phyloP scores from a whole-genome alignment of 2,329 filamentous ascomycete genomes.

The Penicillium sp. region DNA sequence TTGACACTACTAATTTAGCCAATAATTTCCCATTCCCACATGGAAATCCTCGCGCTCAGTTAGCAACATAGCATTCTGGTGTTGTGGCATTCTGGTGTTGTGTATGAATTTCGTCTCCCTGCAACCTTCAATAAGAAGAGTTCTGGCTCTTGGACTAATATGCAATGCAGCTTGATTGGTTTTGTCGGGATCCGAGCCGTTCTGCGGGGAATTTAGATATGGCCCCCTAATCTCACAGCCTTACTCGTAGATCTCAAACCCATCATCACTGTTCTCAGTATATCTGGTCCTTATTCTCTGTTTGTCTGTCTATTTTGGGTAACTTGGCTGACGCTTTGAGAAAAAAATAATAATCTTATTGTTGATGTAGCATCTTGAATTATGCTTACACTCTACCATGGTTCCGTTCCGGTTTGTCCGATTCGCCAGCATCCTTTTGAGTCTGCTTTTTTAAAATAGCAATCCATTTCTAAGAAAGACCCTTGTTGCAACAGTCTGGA shows the following conservation, averaged over 20 bases:
- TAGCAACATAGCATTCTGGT: neutral
- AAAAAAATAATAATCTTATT: neutral
- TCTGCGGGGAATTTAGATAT: neutral
- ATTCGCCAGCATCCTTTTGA: neutral
- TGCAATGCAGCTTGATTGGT: neutral
- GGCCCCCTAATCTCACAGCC: neutral
- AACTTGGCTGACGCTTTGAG: no score
- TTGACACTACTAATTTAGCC: no score
- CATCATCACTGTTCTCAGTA: no score
- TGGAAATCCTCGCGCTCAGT: neutral
- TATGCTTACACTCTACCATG: neutral
- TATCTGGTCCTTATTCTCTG: neutral
- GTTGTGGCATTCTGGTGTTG: neutral
- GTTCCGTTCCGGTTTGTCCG: constrained; percentile 1
- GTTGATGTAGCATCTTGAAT: neutral
- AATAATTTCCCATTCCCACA: neutral
- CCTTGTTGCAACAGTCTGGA: neutral
- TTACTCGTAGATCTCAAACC: no score
- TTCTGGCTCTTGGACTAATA: neutral
- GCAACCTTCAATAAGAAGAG: neutral
- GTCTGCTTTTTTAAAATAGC: neutral
- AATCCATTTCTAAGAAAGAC: neutral
- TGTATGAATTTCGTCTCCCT: neutral
- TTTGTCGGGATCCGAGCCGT: neutral
- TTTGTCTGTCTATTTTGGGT: neutral